These are phyloP conservation scores for Chlorella vulgaris DNA, from an alignment of 139 green algal species.

Conservation along the genomic window DNA sequence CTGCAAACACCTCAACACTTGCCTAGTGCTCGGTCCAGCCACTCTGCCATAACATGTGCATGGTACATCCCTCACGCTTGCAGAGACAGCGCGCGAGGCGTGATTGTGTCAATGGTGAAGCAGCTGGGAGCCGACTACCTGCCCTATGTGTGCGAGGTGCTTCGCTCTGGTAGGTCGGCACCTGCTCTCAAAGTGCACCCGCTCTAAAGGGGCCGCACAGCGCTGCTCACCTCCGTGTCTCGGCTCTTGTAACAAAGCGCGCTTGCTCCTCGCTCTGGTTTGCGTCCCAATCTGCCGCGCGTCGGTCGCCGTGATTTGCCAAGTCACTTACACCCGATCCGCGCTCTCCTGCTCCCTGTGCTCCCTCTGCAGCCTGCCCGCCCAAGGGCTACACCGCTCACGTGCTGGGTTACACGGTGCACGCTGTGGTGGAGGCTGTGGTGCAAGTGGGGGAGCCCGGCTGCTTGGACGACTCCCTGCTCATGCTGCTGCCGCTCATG, in stretches of 20 bases:
- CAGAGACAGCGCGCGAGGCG: slow-evolving; percentile 76
- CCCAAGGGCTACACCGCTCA: slow-evolving; percentile 82
- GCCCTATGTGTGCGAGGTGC: slow-evolving; percentile 51
- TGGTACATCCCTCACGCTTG: no score
- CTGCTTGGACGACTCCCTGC: slow-evolving; percentile 64
- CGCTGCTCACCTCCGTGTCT: no score
- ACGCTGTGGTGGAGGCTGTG: slow-evolving; percentile 74
- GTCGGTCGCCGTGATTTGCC: no score
- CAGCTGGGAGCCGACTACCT: slow-evolving; percentile 84
- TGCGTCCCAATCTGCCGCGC: no score
- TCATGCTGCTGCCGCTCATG: slow-evolving; percentile 72
- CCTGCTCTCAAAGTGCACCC: background rate
- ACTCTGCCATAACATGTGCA: background rate
- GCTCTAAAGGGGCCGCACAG: no score
- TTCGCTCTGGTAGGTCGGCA: slow-evolving; percentile 37
- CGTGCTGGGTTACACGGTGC: slow-evolving; percentile 88
- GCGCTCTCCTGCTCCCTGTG: background rate
- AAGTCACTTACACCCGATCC: background rate
- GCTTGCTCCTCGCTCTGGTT: no score
- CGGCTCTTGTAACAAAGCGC: no score
- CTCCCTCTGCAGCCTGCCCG: slow-evolving; percentile 46
- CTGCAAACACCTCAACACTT: no score
- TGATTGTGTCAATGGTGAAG: slow-evolving; percentile 72
- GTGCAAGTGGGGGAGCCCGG: slow-evolving; percentile 40
- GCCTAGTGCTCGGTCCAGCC: no score